Evolutionary conservation across 192 early-diverging fungal species (phyloP).

Genomic region (Mortierella hygrophila): DNA sequence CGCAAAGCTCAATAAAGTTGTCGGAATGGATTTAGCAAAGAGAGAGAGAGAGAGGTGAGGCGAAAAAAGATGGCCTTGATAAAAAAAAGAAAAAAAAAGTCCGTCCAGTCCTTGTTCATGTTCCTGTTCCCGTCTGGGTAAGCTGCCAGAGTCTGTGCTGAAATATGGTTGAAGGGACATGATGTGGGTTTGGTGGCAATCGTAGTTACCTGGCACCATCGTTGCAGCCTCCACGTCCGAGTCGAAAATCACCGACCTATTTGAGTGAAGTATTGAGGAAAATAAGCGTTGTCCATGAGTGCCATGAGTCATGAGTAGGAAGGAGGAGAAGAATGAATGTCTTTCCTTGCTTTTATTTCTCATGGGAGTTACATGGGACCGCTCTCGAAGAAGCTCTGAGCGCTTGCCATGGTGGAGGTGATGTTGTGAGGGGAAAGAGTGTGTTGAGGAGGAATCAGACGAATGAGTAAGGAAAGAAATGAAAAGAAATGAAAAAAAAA

Average conservation of each 20-base stretch:
- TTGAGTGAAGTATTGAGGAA: neutral
- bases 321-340: neutral
- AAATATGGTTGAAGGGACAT: neutral
- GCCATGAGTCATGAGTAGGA: neutral
- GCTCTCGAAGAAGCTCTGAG: slow-evolving; percentile 20
- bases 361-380: slow-evolving; percentile 16
- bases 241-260: neutral
- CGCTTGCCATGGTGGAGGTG: slow-evolving; percentile 10
- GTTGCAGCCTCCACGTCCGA: neutral
- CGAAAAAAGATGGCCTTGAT: neutral
- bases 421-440: neutral
- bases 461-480: neutral
- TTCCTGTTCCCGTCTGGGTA: neutral
- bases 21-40: too few species aligned
- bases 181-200: neutral
- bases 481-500: neutral
- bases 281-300: neutral
- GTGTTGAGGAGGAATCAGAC: neutral
- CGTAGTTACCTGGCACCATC: neutral
- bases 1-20: too few species aligned
- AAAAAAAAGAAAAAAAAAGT: neutral
- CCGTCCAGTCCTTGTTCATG: neutral
- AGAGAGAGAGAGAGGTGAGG: neutral
- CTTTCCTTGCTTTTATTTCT: neutral
- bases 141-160: neutral